A percentile compares a stretch with the other conserved stretches of the same genome.
Conservation (phyloP, 148 eudicot species). For the Nyssa sinensis region DNA sequence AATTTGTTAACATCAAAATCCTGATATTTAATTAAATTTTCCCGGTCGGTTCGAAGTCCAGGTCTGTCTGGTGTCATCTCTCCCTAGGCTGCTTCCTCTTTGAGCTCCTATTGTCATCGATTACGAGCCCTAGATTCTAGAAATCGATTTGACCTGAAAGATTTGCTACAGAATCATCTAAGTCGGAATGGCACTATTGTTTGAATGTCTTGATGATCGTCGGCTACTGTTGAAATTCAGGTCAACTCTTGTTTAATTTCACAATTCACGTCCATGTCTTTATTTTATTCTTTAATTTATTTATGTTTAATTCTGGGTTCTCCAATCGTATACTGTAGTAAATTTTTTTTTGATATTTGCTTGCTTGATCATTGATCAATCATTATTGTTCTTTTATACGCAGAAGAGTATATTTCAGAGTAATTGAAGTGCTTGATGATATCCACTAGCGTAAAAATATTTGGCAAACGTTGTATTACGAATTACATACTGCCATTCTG, state of each 20-base stretch:
- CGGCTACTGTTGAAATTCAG: not conserved
- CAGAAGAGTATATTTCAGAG: not conserved
- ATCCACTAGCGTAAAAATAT: not conserved
- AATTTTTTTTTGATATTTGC: not conserved
- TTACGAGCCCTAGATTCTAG: not conserved
- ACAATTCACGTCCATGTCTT: not conserved
- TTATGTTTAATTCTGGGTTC: not conserved
- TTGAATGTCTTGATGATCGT: not conserved
- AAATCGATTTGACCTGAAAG: not conserved
- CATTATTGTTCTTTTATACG: not conserved
- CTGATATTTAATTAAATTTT: too few species aligned
- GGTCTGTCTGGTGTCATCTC: not conserved
- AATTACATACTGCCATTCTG: not conserved
- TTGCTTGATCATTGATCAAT: not conserved
- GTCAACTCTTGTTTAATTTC: not conserved
- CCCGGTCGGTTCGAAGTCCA: not conserved
- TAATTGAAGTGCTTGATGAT: not conserved
- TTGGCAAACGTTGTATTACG: not conserved
- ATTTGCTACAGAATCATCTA: not conserved
- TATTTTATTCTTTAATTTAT: not conserved
- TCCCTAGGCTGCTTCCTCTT: not conserved
- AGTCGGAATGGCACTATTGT: not conserved
- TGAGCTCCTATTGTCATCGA: not conserved
- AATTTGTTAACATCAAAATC: too few species aligned
- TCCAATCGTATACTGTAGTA: not conserved